Evolutionary conservation across 495 filamentous ascomycete species (phyloP), one percentile per base, ranked within the genome.

Genomic region (Hypoxylon perforatum): DNA sequence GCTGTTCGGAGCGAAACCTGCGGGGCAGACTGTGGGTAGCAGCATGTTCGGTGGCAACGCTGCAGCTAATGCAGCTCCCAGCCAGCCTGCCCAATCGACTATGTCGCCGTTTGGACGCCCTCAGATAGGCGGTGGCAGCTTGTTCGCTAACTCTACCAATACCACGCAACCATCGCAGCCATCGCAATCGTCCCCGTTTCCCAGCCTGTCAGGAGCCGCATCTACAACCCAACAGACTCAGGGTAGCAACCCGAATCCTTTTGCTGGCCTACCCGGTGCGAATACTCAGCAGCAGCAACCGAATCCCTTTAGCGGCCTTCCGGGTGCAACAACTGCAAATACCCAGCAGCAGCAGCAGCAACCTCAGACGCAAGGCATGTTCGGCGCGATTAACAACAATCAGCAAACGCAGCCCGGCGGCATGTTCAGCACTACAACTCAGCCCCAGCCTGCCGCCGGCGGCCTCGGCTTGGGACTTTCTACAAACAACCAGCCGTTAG

Each of bases 1-100:
- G 63, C 38, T 68, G 21, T 74, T 74, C 19, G 50, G 58, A 55
- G 30, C 30, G 11, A 66, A 72, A 15, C 49, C 62, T 10, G 44
- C 56, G 22, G 55, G 42, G 28, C 66, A 60, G 58, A 5, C 66
- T 12, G 22, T 38, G 4, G 46, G 55, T 1, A 19, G 18, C 22
- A 44, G 63, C 46, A n/a, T 67, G 48, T 69, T 71, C 41, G 62
- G 61, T 12, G 30, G 18, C 4, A 36, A 11, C 25, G 35, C 30
- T 23, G 17, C 52, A 18, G 44, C 65, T 22, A 60, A 53, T 15
- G 28, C 65, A 47, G 18, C 61, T 60, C 19, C 60, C 21, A 15
- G 42, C 47, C 61, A 63, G 33, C 41, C 53, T 18, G 9, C 46
- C 1, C 53, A 53, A 25, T 18, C 47, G 7, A 35, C 55, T 4